Conservation (phyloP, 495 filamentous ascomycete species). For the Trichoderma erinaceum region DNA sequence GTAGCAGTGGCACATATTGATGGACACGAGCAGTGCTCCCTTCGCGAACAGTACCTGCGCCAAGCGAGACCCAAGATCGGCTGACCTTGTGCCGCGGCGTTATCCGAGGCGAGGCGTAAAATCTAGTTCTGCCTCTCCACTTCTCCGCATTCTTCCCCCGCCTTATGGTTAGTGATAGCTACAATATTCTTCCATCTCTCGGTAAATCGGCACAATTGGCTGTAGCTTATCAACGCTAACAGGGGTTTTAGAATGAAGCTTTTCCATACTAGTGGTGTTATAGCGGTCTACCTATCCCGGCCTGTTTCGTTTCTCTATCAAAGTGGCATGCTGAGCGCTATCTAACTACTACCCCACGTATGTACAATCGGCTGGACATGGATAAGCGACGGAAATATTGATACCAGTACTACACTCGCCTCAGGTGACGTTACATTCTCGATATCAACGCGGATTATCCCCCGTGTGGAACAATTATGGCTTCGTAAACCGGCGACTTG, state of each 20-base stretch:
- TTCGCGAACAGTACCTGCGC: too few species aligned
- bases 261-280: neutral
- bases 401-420: neutral
- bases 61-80: neutral
- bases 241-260: neutral
- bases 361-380: neutral
- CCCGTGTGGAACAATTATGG: neutral
- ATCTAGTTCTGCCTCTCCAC: neutral
- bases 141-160: slow-evolving; percentile 3
- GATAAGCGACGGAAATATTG: neutral
- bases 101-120: neutral
- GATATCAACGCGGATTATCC: neutral
- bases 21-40: too few species aligned
- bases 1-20: too few species aligned
- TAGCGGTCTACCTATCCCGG: neutral
- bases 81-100: neutral
- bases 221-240: slow-evolving; percentile 4
- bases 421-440: slow-evolving; percentile 7
- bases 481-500: neutral
- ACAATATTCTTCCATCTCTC: slow-evolving; percentile 5
- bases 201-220: neutral
- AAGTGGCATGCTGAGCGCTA: neutral
- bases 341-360: slow-evolving; percentile 8
- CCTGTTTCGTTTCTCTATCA: neutral
- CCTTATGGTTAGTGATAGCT: neutral